Evolutionary conservation across 1,139 yeast genomes (phyloP), one percentile per base, ranked within the genome.

Genomic region (Torulaspora pretoriensis): DNA sequence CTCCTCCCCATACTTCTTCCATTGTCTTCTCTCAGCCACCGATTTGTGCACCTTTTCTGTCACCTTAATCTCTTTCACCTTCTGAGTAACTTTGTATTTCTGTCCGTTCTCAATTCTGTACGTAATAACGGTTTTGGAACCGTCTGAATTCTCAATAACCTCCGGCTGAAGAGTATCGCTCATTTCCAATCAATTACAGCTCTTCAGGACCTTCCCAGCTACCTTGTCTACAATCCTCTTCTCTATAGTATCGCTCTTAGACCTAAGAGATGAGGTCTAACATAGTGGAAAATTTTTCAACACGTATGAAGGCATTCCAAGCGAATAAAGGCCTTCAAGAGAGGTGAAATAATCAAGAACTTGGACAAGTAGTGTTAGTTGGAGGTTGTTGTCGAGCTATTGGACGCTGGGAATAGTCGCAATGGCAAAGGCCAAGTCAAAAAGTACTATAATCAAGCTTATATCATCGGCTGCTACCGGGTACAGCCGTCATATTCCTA

Each of bases 391-490:
- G 22, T 28, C 10, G 33, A 13, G 12, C 33, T 4, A 29, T 29
- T 29, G 32, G 16, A 19, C 16, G 9, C 8, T 16, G 32, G 19
- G 16, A 29, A 10, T 14, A 14, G 22, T 29, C 13, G 19, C 13
- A 4, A 63, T 61, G 65, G 63, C 65, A 17, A 58, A 74, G 56
- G 71, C 73, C 37, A 74, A 75, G 63, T 68, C 77, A 27, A 74
- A 75, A 59, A 73, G 73, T 48, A 76, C 84, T 7, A 74, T 82
- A 40, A 77, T 83, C 43, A 81, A 80, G 58, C 72, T 88, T 53
- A 70, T 87, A 2, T 87, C 96, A 1, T 75, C 92, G 1, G 97
- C 97, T 24, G 78, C 83, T 56, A 89, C 97, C 1, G 97, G 97
- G 2, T 85, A 75, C 65, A 79, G 80, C 64, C 79, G 94, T 63